Evolutionary conservation across 2,329 filamentous ascomycete species (phyloP).

Genomic region (Talaromyces sp.): DNA sequence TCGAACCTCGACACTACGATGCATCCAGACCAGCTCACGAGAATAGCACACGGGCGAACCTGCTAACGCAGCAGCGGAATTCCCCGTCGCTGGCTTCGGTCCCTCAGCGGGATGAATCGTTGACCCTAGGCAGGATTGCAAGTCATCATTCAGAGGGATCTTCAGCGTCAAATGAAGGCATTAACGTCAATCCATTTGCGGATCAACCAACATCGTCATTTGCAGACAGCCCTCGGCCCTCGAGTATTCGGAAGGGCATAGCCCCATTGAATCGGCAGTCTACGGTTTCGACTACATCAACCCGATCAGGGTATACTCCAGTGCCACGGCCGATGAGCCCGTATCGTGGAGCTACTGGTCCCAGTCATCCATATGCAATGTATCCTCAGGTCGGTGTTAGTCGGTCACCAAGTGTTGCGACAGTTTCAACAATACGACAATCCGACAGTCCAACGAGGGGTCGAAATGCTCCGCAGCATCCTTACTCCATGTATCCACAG

Average conservation of each 20-base stretch:
- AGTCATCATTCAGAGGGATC: conserved; percentile 11
- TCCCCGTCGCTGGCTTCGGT: neutral
- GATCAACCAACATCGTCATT: conserved; percentile 25
- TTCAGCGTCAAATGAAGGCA: conserved; percentile 21
- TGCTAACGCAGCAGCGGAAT: conserved; percentile 4
- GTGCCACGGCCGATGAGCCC: conserved; percentile 54
- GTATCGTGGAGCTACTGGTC: conserved; percentile 64
- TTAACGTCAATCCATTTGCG: conserved; percentile 30
- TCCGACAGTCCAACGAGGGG: conserved; percentile 56
- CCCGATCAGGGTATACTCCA: conserved; percentile 38
- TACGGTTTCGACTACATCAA: conserved; percentile 24
- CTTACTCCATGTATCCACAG: conserved; percentile 82
- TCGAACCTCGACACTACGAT: conserved; percentile 19
- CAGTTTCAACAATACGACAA: conserved; percentile 61
- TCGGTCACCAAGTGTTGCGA: conserved; percentile 62
- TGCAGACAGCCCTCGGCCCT: conserved; percentile 22
- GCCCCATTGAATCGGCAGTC: conserved; percentile 30
- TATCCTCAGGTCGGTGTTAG: conserved; percentile 64
- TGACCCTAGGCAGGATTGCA: conserved; percentile 24
- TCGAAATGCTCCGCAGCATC: conserved; percentile 67
- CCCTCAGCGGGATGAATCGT: conserved; percentile 4
- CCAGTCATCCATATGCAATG: conserved; percentile 79
- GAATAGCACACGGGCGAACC: conserved; percentile 1
- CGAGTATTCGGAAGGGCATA: conserved; percentile 34
- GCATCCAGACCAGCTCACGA: conserved; percentile 13